Evolutionary conservation across 1,139 yeast genomes (phyloP).

Genomic region (Zygoascus sp.): DNA sequence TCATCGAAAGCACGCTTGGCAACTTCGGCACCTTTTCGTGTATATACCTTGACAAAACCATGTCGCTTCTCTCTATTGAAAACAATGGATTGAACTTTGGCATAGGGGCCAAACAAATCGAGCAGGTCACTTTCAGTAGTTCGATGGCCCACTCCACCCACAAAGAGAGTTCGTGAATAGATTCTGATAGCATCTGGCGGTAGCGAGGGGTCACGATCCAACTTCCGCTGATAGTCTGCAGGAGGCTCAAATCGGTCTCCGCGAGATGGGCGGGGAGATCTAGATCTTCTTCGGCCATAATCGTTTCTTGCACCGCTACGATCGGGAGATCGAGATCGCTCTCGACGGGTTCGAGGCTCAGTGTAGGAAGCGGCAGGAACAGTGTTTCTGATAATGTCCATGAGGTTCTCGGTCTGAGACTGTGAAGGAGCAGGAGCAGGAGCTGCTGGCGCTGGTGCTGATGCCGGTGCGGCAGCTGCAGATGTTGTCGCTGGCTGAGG

Average conservation of each 20-base stretch:
- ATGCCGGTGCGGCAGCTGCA: slow-evolving; percentile 14
- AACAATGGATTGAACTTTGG: slow-evolving; percentile 90
- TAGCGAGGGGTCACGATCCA: slow-evolving; percentile 61
- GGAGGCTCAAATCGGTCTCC: slow-evolving; percentile 33
- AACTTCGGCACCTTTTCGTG: slow-evolving; percentile 88
- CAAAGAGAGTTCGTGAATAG: slow-evolving; percentile 80
- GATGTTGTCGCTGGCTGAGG: too few species aligned
- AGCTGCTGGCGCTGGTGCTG: slow-evolving; percentile 14
- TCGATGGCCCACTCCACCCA: slow-evolving; percentile 85
- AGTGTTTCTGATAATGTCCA: slow-evolving; percentile 14
- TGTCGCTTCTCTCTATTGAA: slow-evolving; percentile 85
- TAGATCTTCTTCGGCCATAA: slow-evolving; percentile 40
- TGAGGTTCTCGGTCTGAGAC: slow-evolving; percentile 12
- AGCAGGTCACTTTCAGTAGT: slow-evolving; percentile 75
- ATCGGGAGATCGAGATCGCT: slow-evolving; percentile 15
- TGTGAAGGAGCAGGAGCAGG: slow-evolving; percentile 23
- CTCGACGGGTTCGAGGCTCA: slow-evolving; percentile 6
- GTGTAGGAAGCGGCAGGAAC: slow-evolving; percentile 12
- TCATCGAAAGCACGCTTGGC: slow-evolving; percentile 48
- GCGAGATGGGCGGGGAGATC: slow-evolving; percentile 42
- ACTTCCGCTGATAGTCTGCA: slow-evolving; percentile 42
- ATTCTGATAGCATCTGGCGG: slow-evolving; percentile 84
- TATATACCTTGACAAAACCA: slow-evolving; percentile 93
- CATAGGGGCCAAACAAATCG: slow-evolving; percentile 65
- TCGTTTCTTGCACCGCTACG: slow-evolving; percentile 15